phyloP scores from a whole-genome alignment of 306 rosid genomes.

The Canavalia gladiata region DNA sequence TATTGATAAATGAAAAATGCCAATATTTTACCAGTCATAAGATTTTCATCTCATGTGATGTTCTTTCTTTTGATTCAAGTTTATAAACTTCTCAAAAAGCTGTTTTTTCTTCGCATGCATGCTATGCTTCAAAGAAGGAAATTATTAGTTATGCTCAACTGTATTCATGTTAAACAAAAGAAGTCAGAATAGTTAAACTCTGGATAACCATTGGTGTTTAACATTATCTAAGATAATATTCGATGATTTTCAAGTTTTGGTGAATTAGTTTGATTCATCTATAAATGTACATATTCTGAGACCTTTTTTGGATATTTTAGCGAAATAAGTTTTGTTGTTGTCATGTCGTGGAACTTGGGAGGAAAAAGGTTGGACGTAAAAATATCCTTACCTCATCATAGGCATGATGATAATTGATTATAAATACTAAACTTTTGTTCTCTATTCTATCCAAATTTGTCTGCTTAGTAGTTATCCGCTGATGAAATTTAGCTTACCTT shows the following conservation, averaged over 20 bases:
- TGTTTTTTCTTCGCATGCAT: conserved; percentile 18
- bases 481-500: conserved; percentile 31
- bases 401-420: conserved; percentile 19
- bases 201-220: neutral
- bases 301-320: neutral
- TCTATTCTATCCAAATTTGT: conserved; percentile 33
- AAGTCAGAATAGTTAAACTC: conserved; percentile 1
- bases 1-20: neutral
- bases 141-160: conserved; percentile 25
- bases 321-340: neutral
- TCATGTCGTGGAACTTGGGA: conserved; percentile 25
- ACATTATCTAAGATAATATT: neutral
- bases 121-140: conserved; percentile 23
- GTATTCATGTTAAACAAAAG: conserved; percentile 21
- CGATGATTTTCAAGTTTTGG: conserved; percentile 22
- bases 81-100: conserved; percentile 16
- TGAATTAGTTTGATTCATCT: conserved; percentile 23
- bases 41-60: conserved; percentile 12
- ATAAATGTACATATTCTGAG: neutral
- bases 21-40: conserved; percentile 8
- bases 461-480: neutral
- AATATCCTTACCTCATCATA: conserved; percentile 17
- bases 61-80: conserved; percentile 22
- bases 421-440: conserved; percentile 12
- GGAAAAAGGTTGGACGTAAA: conserved; percentile 15